Base-by-base conservation (phyloP, 164 flowering plant species). In the Magnolia sinica region DNA sequence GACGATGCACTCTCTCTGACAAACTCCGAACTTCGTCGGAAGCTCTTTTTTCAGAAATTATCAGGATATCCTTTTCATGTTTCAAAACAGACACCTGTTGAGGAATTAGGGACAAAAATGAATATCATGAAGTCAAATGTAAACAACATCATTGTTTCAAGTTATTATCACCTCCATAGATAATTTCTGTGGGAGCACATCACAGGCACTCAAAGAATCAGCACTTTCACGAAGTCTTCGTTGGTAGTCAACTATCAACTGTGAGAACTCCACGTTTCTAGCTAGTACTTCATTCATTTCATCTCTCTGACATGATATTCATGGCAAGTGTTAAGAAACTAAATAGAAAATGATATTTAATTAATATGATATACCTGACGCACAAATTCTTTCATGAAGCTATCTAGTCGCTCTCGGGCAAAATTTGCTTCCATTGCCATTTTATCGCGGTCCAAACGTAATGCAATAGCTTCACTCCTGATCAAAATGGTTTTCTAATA, bases 261-360 rank as follows among this genome's bases (percentile, higher is more conserved):
- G 95, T 1, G 97, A 88, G 66, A 96, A 91, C 86, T 96, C 98
- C 63, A 92, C 90, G 81, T 96, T 96, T 83, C 98, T 87, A 9
- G 88, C 85, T 11, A 84, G 78, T 72, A 96, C 77, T 18, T 86
- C 86, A 82, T 87, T 89, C 8, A 52, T 80, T 82, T 96, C 96
- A 31, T 72, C 85, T 84, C 88, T 89, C 95, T 93, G 87, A 19
- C 23, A 71, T 58, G 66, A 64, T 11, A 83, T 13, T 58, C 66
- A 77, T 31, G 22, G 55, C 31, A 27, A 13, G 58, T n/a, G n/a
- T 13, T 72, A 8, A 71, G 14, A 70, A 11, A 16, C 59, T 10
- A 20, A 19, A 73, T 18, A 73, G 11, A 66, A 50, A 68, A 29
- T 27, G 19, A 71, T 29, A 66, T 11, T 51, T 13, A 1, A 79